Base-by-base conservation (phyloP, 345 rosid genomes). In the Ricinus communis region DNA sequence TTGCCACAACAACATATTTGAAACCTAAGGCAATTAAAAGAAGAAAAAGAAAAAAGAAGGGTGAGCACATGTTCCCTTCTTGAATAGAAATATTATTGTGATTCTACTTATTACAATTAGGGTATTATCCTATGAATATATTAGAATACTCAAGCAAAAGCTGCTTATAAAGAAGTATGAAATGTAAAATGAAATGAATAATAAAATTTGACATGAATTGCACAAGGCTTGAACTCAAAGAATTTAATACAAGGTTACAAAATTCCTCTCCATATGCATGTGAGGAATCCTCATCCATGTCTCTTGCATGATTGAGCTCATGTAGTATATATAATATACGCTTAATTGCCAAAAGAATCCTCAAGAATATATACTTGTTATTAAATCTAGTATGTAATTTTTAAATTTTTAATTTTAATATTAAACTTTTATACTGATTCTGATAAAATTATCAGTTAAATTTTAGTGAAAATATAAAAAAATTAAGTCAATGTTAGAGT, bases 11-110 rank as follows among this genome's bases (percentile, higher is more conserved):
- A 38, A 66, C 31, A 57, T 13, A 61, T n/a, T n/a, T n/a, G n/a
- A 50, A 38, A 52, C 16, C 41, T 30, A n/a, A 49, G 52, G 53
- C 21, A 5, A 30, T 27, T 28, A 30, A 3, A 57, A 11, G 4
- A 31, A 59, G 41, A 67, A 8, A 31, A 60, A 33, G 33, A 4
- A 40, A 27, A 13, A 31, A 52, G 40, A 47, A 19, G 18, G 41
- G 52, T 79, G 49, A 68, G 79, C 18, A 62, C 45, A 11, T 75
- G 73, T 73, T 79, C 65, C 80, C 81, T 63, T 25, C 27, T 22
- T 64, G 57, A 63, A 64, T 64, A 73, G 62, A 53, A 58, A 38
- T 65, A 22, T 40, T 14, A 49, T 30, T 31, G 13, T 65, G 24
- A 15, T 50, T 24, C 46, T 46, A 28, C 25, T 45, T 64, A 64